Evolutionary conservation across 257 asterid species (phyloP), one percentile per base, ranked within the genome.

Genomic region (Scutellaria baicalensis): DNA sequence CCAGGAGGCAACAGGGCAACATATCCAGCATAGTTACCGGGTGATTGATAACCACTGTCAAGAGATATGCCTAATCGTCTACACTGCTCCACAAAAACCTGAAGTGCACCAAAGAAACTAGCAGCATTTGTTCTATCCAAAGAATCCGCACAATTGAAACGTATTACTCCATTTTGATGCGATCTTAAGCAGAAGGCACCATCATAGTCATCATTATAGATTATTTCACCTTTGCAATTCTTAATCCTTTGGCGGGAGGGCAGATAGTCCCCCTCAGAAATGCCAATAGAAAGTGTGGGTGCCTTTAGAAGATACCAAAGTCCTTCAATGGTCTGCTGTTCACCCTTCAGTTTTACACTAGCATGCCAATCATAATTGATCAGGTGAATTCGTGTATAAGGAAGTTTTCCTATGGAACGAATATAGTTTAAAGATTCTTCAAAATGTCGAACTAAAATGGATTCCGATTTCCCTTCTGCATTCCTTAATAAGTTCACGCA

Each of bases 281-380:
- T 89, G 62, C 89, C 92, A 49, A 89, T 84, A 71, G 96, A 83
- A 66, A 84, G 69, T 59, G 96, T 89, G 57, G 96, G 99, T 69
- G 91, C 87, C 85, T 91, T 93, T 47, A 93, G 83, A 83, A 89
- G 99, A 88, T 82, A 89, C 99, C 99, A 93, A 58, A 93, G 92
- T 71, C 93, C 97, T 86, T 93, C 99, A 77, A 93, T 89, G 47
- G 99, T 91, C 78, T 86, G 95, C 57, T 93, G 99, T 80, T 93
- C 99, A 27, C 96, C 97, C 82, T 93, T 93, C 81, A 86, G 77
- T 72, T 93, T 93, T 71, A 85, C 87, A 84, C 93, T 93, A 54
- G 99, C 96, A 81, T 93, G 99, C 99, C 99, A 93, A 82, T 93
- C 99, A 82, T 89, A 89, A 80, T 93, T 93, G 82, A 87, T 93